These are phyloP conservation scores for Hemileia vastatrix DNA, from an alignment of 1,284 basidiomycete genomes.

Conservation along the genomic window DNA sequence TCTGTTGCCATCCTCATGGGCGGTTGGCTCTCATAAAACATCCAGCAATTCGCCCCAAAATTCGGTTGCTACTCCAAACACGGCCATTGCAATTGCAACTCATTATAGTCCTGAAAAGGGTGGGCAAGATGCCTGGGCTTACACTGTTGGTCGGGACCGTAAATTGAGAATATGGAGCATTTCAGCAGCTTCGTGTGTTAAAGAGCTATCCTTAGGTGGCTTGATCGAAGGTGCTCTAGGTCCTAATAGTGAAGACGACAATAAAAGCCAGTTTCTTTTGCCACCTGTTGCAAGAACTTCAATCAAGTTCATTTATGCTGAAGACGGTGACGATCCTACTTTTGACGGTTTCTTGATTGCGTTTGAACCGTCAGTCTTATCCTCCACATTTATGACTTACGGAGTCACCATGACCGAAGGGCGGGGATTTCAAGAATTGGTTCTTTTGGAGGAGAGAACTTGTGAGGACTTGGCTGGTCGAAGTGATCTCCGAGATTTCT, in stretches of 20 bases:
- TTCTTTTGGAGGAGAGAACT: constrained; percentile 15
- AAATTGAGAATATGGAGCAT: constrained; percentile 67
- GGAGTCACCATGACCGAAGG: constrained; percentile 11
- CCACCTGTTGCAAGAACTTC: constrained; percentile 18
- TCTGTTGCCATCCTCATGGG: constrained; percentile 16
- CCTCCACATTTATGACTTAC: constrained; percentile 18
- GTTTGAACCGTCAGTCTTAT: constrained; percentile 14
- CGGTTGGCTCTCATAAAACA: constrained; percentile 16
- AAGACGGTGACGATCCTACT: constrained; percentile 20
- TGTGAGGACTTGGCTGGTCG: constrained; percentile 4
- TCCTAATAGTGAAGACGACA: background rate
- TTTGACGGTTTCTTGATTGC: constrained; percentile 20
- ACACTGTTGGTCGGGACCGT: constrained; percentile 78
- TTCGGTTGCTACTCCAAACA: constrained; percentile 17
- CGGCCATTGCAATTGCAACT: constrained; percentile 17
- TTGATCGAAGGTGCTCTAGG: background rate
- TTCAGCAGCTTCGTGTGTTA: constrained; percentile 41
- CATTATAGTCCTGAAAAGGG: background rate
- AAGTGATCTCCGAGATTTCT: constrained; percentile 16
- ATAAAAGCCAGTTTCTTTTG: background rate
- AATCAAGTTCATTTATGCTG: constrained; percentile 12
- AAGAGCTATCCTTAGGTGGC: constrained; percentile 18
- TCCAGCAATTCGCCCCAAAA: constrained; percentile 19
- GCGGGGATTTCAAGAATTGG: constrained; percentile 13
- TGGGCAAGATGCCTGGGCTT: constrained; percentile 51